These are phyloP conservation scores for Trichophyton simii DNA, from an alignment of 2,329 filamentous ascomycete species.

Conservation along the genomic window DNA sequence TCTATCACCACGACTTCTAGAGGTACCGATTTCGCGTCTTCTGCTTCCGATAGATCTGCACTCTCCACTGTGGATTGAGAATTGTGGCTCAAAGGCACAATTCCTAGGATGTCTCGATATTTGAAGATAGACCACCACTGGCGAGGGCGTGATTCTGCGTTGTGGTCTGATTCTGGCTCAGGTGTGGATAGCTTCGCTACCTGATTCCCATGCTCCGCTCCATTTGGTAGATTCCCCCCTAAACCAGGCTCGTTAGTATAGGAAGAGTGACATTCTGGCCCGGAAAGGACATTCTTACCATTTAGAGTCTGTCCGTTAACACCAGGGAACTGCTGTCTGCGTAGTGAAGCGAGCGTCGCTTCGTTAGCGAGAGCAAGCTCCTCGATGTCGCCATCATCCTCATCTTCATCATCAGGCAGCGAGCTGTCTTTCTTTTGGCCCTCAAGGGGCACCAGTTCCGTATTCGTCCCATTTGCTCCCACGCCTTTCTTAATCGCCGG, in stretches of 20 bases:
- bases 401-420: slow-evolving; percentile 13
- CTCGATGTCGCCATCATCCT: slow-evolving; percentile 7
- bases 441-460: slow-evolving; percentile 25
- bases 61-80: neutral
- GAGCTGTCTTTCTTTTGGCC: slow-evolving; percentile 11
- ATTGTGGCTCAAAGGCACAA: slow-evolving; percentile 40
- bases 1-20: slow-evolving; percentile 79
- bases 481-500: slow-evolving; percentile 39
- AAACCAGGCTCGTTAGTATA: neutral
- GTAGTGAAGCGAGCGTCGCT: slow-evolving; percentile 7
- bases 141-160: slow-evolving; percentile 18
- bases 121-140: slow-evolving; percentile 72
- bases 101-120: slow-evolving; percentile 83
- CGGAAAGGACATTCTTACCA: neutral
- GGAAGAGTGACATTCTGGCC: neutral
- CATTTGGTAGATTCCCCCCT: neutral
- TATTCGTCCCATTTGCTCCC: slow-evolving; percentile 26
- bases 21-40: slow-evolving; percentile 17
- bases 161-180: slow-evolving; percentile 17
- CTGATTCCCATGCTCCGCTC: neutral
- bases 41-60: slow-evolving; percentile 18
- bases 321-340: neutral
- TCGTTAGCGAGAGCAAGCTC: slow-evolving; percentile 13
- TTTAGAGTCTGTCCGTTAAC: neutral
- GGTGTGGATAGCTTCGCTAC: slow-evolving; percentile 8